Conservation (phyloP, 2,329 filamentous ascomycete genomes). For the Thelonectria olida region DNA sequence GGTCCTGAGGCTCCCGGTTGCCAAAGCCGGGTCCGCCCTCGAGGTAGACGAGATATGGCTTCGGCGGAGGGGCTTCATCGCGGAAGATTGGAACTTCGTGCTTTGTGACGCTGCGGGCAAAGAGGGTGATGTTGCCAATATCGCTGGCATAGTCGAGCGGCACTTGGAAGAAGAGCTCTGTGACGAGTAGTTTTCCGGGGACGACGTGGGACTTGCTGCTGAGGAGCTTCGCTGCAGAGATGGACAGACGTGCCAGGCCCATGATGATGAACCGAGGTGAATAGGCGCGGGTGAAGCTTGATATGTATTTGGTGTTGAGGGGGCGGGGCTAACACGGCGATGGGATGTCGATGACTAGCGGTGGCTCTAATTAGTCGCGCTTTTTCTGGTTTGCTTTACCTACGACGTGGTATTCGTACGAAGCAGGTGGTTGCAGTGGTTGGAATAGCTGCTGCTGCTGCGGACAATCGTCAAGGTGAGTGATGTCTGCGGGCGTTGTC, state of each 20-base stretch:
- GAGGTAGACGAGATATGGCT: constrained; percentile 75
- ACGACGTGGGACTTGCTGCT: constrained; percentile 54
- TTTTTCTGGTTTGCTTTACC: too few species aligned
- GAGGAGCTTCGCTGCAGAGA: constrained; percentile 50
- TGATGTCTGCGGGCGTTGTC: constrained; percentile 10
- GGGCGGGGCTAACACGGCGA: constrained; percentile 27
- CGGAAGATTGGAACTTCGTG: constrained; percentile 68
- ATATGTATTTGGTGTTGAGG: constrained; percentile 14
- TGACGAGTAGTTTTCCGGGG: constrained; percentile 76
- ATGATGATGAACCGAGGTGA: constrained; percentile 19
- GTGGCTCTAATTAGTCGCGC: too few species aligned
- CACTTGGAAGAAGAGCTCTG: constrained; percentile 88
- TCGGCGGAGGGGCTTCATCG: constrained; percentile 46
- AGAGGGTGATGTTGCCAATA: constrained; percentile 74
- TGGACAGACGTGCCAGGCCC: constrained; percentile 32
- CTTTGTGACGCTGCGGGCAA: constrained; percentile 78
- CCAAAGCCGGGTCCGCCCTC: constrained; percentile 88
- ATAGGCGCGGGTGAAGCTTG: too few species aligned
- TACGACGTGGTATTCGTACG: too few species aligned
- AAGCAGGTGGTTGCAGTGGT: too few species aligned
- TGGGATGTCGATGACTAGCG: constrained; percentile 1
- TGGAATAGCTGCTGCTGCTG: too few species aligned
- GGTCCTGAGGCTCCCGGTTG: constrained; percentile 78
- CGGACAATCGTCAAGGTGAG: neutral
- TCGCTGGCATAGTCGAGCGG: constrained; percentile 78